Percentiles rank a stretch among this genome's conserved stretches.
These are phyloP conservation scores for Colletotrichum cuscutae DNA, from an alignment of 2,329 filamentous ascomycete genomes.

Conservation along the genomic window DNA sequence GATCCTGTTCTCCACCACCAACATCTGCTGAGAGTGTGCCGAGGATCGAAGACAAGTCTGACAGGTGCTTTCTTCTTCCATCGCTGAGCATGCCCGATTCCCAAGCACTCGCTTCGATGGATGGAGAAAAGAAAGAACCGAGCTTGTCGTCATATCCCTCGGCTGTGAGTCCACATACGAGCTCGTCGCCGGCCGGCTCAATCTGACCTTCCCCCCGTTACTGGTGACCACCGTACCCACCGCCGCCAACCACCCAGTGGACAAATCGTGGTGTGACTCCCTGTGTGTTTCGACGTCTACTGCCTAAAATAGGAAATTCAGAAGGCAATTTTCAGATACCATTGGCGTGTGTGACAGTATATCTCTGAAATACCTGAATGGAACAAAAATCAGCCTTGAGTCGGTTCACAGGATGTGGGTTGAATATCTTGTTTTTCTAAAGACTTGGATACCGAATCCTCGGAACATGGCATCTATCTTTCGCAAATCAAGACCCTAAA, in stretches of 20 bases:
- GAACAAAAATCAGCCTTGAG: no score
- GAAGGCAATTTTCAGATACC: no score
- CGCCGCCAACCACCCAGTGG: neutral
- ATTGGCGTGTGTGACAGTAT: no score
- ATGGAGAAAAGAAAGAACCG: neutral
- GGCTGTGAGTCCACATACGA: neutral
- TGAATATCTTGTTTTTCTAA: no score
- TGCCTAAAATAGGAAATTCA: no score
- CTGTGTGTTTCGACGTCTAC: neutral
- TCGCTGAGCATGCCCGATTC: neutral
- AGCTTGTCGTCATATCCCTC: neutral
- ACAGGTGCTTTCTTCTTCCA: neutral
- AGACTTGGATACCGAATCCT: no score
- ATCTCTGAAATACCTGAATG: no score
- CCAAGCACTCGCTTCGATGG: neutral
- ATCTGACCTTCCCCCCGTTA: constrained; percentile 6
- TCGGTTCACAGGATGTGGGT: no score
- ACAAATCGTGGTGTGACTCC: neutral
- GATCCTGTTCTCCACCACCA: neutral
- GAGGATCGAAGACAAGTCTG: neutral
- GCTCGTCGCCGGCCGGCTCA: constrained; percentile 1
- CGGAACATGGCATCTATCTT: no score
- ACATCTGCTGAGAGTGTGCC: neutral
- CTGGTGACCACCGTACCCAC: constrained; percentile 6
- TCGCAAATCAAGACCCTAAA: no score